A percentile compares a stretch with the other conserved stretches of the same genome.
phyloP scores from a whole-genome alignment of 345 rosid genomes.

The Brassica napus region DNA sequence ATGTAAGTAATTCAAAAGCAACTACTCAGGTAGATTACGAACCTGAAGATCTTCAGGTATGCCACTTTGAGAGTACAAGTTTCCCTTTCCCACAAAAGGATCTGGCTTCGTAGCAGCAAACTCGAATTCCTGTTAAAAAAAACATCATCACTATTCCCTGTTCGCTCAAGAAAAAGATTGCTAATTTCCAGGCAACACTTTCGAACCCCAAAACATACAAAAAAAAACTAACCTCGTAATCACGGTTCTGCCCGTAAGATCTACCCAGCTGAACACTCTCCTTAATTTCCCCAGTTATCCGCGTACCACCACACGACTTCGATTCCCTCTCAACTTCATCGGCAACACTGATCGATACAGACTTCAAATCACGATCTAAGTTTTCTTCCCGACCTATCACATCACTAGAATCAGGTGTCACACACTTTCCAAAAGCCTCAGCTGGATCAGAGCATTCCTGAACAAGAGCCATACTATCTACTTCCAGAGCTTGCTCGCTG shows the following conservation, averaged over 20 bases:
- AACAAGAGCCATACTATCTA: constrained; percentile 34
- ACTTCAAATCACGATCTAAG: constrained; percentile 31
- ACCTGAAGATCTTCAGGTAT: constrained; percentile 61
- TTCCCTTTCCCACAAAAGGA: constrained; percentile 45
- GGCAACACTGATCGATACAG: constrained; percentile 38
- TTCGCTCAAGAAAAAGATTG: constrained; percentile 32
- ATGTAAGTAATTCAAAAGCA: constrained; percentile 1
- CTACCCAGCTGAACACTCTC: constrained; percentile 40
- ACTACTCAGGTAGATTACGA: constrained; percentile 37
- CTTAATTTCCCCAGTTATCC: constrained; percentile 42
- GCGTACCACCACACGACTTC: constrained; percentile 43
- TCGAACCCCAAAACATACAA: constrained; percentile 36
- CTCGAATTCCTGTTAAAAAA: constrained; percentile 53
- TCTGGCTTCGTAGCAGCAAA: constrained; percentile 42
- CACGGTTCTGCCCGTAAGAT: constrained; percentile 48
- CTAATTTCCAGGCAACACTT: constrained; percentile 40
- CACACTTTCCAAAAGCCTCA: constrained; percentile 42
- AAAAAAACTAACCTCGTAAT: constrained; percentile 55
- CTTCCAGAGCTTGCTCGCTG: constrained; percentile 37
- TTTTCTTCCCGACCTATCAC: constrained; percentile 27
- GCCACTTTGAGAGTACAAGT: constrained; percentile 45
- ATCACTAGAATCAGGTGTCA: constrained; percentile 37
- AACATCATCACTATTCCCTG: constrained; percentile 46
- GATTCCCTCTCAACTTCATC: constrained; percentile 49
- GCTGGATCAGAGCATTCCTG: constrained; percentile 41